These are phyloP conservation scores for Tylopilus sp. DNA, from an alignment of 1,284 basidiomycete genomes.

Conservation along the genomic window DNA sequence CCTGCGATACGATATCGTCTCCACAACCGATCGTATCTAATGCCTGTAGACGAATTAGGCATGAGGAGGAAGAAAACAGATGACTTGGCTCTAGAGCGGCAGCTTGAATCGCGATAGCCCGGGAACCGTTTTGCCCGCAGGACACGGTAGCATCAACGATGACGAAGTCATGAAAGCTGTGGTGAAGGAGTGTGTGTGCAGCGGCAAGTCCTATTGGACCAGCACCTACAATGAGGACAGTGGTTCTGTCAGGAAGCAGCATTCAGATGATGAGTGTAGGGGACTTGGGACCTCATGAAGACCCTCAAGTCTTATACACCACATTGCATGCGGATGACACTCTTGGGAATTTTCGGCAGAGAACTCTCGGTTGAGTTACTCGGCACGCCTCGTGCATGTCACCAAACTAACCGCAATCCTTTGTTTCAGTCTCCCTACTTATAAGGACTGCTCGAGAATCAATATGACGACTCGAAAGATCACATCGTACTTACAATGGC, in stretches of 20 bases:
- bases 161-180: slow-evolving; percentile 43
- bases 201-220: slow-evolving; percentile 28
- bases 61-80: neutral
- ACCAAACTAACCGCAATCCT: no score
- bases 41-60: slow-evolving; percentile 33
- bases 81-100: slow-evolving; percentile 40
- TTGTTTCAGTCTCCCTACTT: no score
- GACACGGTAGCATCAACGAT: slow-evolving; percentile 44
- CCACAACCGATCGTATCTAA: slow-evolving; percentile 47
- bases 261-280: neutral
- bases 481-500: no score
- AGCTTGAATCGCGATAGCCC: slow-evolving; percentile 43
- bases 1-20: slow-evolving; percentile 38
- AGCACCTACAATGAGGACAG: slow-evolving; percentile 34
- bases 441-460: no score
- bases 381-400: no score
- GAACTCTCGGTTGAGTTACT: no score
- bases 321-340: no score
- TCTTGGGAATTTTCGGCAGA: no score
- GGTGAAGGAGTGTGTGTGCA: slow-evolving; percentile 31
- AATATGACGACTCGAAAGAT: no score
- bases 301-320: neutral
- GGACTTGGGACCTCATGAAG: neutral
- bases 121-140: slow-evolving; percentile 33
- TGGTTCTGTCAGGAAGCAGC: slow-evolving; percentile 28